Evolutionary conservation across 192 early-diverging fungal genomes (phyloP).

Genomic region (Linnemannia exigua): DNA sequence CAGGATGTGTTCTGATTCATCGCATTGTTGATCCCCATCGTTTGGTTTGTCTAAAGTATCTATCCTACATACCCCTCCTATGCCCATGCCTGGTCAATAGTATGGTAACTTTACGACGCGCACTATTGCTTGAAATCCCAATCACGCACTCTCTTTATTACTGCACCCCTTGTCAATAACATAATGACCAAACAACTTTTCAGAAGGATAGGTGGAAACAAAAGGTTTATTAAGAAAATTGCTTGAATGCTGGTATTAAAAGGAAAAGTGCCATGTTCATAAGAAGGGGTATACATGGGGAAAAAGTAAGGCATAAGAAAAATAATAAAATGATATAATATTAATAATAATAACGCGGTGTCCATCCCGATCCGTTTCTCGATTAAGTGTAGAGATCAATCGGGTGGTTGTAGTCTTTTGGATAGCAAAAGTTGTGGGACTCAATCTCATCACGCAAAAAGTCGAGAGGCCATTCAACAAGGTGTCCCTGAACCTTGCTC

Average conservation of each 20-base stretch:
- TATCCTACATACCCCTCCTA: too few relatives aligned
- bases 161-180: too few relatives aligned
- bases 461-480: constrained; percentile 67
- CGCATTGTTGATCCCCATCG: background rate
- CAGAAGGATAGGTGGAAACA: background rate
- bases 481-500: constrained; percentile 62
- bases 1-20: background rate
- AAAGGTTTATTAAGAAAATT: background rate
- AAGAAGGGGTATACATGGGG: background rate
- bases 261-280: background rate
- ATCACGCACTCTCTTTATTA: too few relatives aligned
- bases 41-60: background rate
- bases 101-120: too few relatives aligned
- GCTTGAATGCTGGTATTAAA: background rate
- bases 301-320: background rate
- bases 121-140: too few relatives aligned
- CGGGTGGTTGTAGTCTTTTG: constrained; percentile 55
- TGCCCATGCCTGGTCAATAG: too few relatives aligned
- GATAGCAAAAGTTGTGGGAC: constrained; percentile 54
- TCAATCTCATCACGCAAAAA: constrained; percentile 65
- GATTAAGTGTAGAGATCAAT: constrained; percentile 53
- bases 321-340: background rate
- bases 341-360: background rate
- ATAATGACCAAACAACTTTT: background rate
- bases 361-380: background rate